Evolutionary conservation across 2,329 filamentous ascomycete species (phyloP).

Genomic region (Trichoderma cornu-damae): DNA sequence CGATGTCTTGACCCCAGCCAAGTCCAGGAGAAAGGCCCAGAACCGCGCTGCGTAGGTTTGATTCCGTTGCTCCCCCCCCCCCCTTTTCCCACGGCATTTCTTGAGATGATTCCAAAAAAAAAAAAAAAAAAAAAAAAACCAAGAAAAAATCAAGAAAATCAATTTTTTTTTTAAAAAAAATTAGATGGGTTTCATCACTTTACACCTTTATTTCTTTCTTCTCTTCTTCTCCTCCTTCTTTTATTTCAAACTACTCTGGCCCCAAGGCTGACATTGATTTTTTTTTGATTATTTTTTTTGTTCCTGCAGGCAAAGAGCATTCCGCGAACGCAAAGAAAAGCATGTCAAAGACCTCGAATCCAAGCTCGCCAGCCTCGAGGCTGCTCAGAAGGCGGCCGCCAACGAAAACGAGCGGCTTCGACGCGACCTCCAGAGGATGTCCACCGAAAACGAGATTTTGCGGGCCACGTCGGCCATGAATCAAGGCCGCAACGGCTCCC

Average conservation of each 20-base stretch:
- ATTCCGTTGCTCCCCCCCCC: background rate
- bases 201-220: background rate
- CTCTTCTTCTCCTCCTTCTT: background rate
- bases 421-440: conserved; percentile 74
- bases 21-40: conserved; percentile 56
- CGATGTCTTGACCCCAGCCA: conserved; percentile 51
- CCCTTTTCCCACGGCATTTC: background rate
- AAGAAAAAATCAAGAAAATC: background rate
- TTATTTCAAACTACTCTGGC: no score
- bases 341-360: conserved; percentile 90
- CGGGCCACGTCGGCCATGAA: conserved; percentile 62
- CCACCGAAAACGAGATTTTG: conserved; percentile 89
- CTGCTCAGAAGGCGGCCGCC: conserved; percentile 63
- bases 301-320: conserved; percentile 75
- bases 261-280: background rate
- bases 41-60: conserved; percentile 54
- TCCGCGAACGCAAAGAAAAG: conserved; percentile 90
- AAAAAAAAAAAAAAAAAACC: background rate
- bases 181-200: background rate
- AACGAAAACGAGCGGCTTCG: conserved; percentile 85
- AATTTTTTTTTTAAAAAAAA: no score
- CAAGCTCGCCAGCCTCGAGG: conserved; percentile 73
- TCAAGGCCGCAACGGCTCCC: conserved; percentile 32
- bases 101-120: background rate
- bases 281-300: no score